Evolutionary conservation across 805 yeast species (phyloP), one percentile per base, ranked within the genome.

Genomic region (Teunomyces panamensis): DNA sequence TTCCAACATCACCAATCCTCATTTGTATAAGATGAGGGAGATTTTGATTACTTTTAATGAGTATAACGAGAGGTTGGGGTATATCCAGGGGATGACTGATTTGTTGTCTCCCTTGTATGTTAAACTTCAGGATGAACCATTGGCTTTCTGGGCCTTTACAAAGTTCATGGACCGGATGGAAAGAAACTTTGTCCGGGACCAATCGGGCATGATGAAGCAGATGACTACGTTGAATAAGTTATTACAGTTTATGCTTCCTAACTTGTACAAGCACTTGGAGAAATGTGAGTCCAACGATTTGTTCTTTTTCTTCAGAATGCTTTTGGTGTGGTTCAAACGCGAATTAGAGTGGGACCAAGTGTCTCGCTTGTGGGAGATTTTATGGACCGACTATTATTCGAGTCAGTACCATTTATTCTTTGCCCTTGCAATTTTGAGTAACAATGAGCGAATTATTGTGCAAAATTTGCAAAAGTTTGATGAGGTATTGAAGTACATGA

Each of bases 1-100:
- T 44, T 76, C 84, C 44, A 79, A 81, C 26, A 83, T 96, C 43
- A 74, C 65, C 37, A 94, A 94, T 62, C 84, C 88, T 9, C 90
- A 94, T 64, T 71, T 94, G 49, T 75, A 80, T 50, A 77, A 70
- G 44, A 68, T 94, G 69, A 78, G 89, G 55, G 90, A 87, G 56
- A 86, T 94, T 51, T 73, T 94, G 34, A 75, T 90, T 48, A 88
- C 97, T 0, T 92, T 86, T 59, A 92, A 94, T 63, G 90, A 87
- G 64, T 78, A 84, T 63, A 91, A 94, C 64, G 74, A 72, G 41
- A 85, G 89, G 55, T 68, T 94, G 55, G 99, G 99, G 0, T 94
- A 94, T 60, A 96, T 94, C 14, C 99, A 94, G 69, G 99, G 99
- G 1, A 94, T 94, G 99, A 83, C 94, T 8, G 99, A 94, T 65